These are phyloP conservation scores for Calonectria leucothoes DNA, from an alignment of 2,329 filamentous ascomycete genomes.

Conservation along the genomic window DNA sequence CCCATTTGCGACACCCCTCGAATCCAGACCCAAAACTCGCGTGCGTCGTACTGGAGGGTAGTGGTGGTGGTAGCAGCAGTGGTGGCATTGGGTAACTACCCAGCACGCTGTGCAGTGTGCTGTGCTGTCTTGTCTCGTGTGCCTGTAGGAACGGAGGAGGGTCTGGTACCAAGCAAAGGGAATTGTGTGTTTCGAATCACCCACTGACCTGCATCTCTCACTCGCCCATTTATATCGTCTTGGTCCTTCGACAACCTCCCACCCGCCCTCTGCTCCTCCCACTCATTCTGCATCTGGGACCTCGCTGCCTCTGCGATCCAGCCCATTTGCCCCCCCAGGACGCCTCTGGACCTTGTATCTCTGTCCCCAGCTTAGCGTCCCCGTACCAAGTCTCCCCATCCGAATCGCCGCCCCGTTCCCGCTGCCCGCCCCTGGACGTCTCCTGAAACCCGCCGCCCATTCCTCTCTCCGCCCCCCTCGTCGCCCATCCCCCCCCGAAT, in stretches of 20 bases:
- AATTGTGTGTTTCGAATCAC: slow-evolving; percentile 31
- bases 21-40: slow-evolving; percentile 20
- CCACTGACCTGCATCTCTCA: slow-evolving; percentile 25
- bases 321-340: slow-evolving; percentile 18
- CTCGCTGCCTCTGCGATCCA: slow-evolving; percentile 6
- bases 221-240: neutral
- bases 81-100: neutral
- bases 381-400: slow-evolving; percentile 12
- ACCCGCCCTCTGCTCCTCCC: neutral
- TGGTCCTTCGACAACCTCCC: neutral
- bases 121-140: neutral
- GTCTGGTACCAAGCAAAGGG: neutral
- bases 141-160: neutral
- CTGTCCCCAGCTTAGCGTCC: slow-evolving; percentile 12
- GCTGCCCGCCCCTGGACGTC: slow-evolving; percentile 41
- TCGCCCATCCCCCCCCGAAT: slow-evolving; percentile 34
- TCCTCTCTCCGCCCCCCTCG: slow-evolving; percentile 33
- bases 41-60: neutral
- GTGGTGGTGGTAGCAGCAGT: neutral
- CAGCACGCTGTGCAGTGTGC: neutral
- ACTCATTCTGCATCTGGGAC: neutral
- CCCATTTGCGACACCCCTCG: slow-evolving; percentile 21
- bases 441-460: slow-evolving; percentile 43
- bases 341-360: neutral
- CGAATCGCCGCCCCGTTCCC: slow-evolving; percentile 24